Percentiles rank a stretch among this genome's conserved stretches.
phyloP scores from a whole-genome alignment of 805 yeast species.

The Zygosaccharomyces rouxii region DNA sequence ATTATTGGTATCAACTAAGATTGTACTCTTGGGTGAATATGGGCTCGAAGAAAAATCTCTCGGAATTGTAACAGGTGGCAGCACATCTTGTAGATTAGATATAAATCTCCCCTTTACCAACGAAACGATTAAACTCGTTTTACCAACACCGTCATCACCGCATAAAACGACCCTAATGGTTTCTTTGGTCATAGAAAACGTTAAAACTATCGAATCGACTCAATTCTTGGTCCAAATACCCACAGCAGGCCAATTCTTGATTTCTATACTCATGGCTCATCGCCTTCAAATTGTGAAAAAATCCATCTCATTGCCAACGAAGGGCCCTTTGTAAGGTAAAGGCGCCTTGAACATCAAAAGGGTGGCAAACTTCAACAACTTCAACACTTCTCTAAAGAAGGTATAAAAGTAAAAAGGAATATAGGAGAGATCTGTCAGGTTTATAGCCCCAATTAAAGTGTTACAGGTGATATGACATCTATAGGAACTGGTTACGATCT shows the following conservation, averaged over 20 bases:
- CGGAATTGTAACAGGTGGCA: slow-evolving; percentile 85
- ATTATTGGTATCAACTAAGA: slow-evolving; percentile 75
- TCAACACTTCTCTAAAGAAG: neutral
- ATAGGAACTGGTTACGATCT: slow-evolving; percentile 99
- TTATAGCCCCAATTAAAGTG: neutral
- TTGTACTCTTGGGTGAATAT: slow-evolving; percentile 59
- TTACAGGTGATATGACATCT: slow-evolving; percentile 53
- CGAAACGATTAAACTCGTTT: slow-evolving; percentile 72
- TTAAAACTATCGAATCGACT: neutral
- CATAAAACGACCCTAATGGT: slow-evolving; percentile 80
- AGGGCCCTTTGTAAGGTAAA: neutral
- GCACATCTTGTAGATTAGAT: slow-evolving; percentile 67
- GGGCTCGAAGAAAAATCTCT: slow-evolving; percentile 57
- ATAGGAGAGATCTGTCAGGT: neutral
- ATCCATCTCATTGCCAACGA: slow-evolving; percentile 8
- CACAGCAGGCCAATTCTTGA: neutral
- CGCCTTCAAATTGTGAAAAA: neutral
- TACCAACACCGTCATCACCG: slow-evolving; percentile 92
- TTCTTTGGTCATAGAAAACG: slow-evolving; percentile 38
- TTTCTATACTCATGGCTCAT: neutral
- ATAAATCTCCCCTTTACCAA: slow-evolving; percentile 78
- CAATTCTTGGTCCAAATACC: neutral
- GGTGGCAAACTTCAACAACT: slow-evolving; percentile 15
- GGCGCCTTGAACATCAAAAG: slow-evolving; percentile 9
- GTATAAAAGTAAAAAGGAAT: neutral